Evolutionary conservation across 768 basidiomycete genomes (phyloP), one percentile per base, ranked within the genome.

Genomic region (Tephrocybe sp.): DNA sequence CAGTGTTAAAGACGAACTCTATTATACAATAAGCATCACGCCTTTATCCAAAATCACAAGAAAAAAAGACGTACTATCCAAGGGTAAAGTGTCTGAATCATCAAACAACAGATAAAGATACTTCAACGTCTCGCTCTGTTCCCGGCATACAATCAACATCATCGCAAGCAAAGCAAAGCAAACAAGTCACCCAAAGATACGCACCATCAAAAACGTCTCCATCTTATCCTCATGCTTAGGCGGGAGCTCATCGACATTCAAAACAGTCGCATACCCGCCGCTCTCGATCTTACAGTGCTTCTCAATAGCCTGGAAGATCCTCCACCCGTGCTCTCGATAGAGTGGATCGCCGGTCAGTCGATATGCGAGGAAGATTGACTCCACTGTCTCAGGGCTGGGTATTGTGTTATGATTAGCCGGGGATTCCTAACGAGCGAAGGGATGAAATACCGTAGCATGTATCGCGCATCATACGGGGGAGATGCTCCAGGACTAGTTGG

Each of bases 1-100:
- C 95, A 1, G 95, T 97, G 60, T 96, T 97, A 70, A 97, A 90
- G 7, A 97, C 92, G 60, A 87, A 85, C 63, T 84, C 89, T 91
- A 56, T 8, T 4, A 6, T 6, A 48, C 19, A 16, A 13, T 32
- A 19, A 52, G 17, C 16, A 44, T 23, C 10, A 39, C 26, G 45
- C 17, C 19, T n/a, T n/a, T n/a, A 55, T 23, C 12, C 2, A 32
- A 22, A 10, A 4, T n/a, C 50, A 12, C 11, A 40, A 10, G 6
- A 17, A 13, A 51, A 35, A 33, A 14, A 13, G 20, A 82, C 88
- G 64, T 59, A 92, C 90, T 72, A 48, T 83, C 78, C 51, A 96
- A 64, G 1, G 94, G 84, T 36, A 96, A 68, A n/a, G 84, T 77
- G 23, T 65, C 73, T 6, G 77, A 75, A 60, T 92, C 89, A 49